Base-by-base conservation (phyloP, 1,284 basidiomycete species). In the Inonotus obliquus region DNA sequence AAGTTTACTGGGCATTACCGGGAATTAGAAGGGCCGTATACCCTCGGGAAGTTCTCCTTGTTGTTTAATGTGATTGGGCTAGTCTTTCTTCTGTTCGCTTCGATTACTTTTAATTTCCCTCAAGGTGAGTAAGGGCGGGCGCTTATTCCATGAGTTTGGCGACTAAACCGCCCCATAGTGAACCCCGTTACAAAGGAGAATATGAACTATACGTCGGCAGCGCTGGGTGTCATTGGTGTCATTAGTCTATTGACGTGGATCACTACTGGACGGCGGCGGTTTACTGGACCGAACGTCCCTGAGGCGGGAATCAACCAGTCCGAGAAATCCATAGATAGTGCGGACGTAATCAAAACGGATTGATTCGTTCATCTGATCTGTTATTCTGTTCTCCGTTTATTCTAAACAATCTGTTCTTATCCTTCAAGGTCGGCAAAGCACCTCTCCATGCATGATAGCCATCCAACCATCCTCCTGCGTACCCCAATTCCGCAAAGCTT, bases 391-490 rank as follows among this genome's bases (percentile, higher is more conserved):
- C 35, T 23, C 19, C 21, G 2, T 54, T 38, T 2, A 55, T 39
- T 25, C 10, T 55, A n/a, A 10, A 39, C 37, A 55, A 19, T 14
- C 19, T 25, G 23, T 1, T 44, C 19, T n/a, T 21, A 5, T 62
- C 44, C 72, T 68, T 48, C 73, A 66, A 21, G 64, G 65, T 45
- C 51, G 60, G 63, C 65, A 70, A 25, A 72, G 64, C 56, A 78
- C 66, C 65, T 78, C 75, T 2, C 76, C 73, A 44, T 75, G 69
- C 41, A 74, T 47, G 19, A 75, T 1, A 6, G 65, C 66, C 47
- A 73, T 73, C 75, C 72, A 76, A 0, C 69, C 76, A 25, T 75
- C 74, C 59, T 74, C 74, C 13, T 69, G 63, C 9, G 59, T 60
- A 6, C 62, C 67, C 76, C 75, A 77, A 52, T 67, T 63, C 14